Base-by-base conservation (phyloP, 805 yeast species). In the Pichia scutulata region DNA sequence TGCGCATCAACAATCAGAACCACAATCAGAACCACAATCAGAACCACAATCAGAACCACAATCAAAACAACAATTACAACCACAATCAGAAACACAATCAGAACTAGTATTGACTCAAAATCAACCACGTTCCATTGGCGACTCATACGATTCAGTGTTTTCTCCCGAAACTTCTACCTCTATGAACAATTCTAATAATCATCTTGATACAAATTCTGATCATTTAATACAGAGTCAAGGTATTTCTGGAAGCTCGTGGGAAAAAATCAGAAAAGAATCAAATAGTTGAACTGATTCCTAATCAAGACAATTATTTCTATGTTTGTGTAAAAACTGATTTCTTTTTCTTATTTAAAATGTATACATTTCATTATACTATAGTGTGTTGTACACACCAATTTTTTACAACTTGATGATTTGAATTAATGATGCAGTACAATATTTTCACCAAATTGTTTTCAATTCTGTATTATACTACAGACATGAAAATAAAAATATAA, bases 81-180 rank as follows among this genome's bases (percentile, higher is more conserved):
- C 9, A 26, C 13, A 26, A 26, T 26, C 33, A 12, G 41, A 36
- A 42, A 3, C 25, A 2, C 39, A 28, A 19, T 13, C 42, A 18
- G 9, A 40, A 6, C n/a, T 28, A 12, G 14, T 13, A 14, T 5
- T 28, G 12, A 12, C 12, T 9, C 25, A 43, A 16, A 7, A 36
- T 28, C 28, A 24, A 23, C 47, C 40, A 22, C 43, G 23, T 2
- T 39, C 49, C 7, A 43, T 46, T 26, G 52, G 52, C 16, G 52
- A 49, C 36, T 47, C 50, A 10, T 39, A 39, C 13, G 40, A 39
- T 39, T 39, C 40, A 5, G 24, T 19, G 19, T 39, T 39, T 39
- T n/a, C 37, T n/a, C 37, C 37, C 7, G 3, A 18, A 2, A 16
- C 9, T 4, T n/a, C 37, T 2, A n/a, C 10, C 37, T 33, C 37